Conservation (phyloP, 805 yeast species). For the Metschnikowia continentalis region DNA sequence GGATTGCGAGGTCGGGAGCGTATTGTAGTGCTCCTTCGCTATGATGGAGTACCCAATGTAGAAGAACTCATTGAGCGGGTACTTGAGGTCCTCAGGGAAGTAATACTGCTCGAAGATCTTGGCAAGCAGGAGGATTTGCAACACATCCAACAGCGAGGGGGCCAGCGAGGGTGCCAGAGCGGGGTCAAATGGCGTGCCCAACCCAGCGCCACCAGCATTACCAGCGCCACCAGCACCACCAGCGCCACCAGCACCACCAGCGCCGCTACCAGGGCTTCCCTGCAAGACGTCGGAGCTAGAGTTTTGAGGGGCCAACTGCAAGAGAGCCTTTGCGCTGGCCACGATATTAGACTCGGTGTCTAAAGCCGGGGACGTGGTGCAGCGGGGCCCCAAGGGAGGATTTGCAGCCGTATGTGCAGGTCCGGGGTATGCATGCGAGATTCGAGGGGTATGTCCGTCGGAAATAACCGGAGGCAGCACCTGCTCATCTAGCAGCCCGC, state of each 20-base stretch:
- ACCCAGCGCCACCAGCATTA: neutral
- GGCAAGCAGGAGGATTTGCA: slow-evolving; percentile 26
- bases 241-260: no score
- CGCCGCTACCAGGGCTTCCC: neutral
- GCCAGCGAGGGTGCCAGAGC: slow-evolving; percentile 67
- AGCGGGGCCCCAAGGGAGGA: neutral
- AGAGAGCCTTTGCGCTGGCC: slow-evolving; percentile 10
- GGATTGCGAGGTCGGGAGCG: slow-evolving; percentile 20
- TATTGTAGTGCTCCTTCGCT: slow-evolving; percentile 11
- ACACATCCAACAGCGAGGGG: slow-evolving; percentile 60
- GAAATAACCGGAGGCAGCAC: neutral
- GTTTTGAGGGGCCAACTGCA: slow-evolving; percentile 10
- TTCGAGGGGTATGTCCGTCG: neutral
- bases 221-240: no score
- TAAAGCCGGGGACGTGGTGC: neutral
- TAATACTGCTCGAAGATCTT: slow-evolving; percentile 20
- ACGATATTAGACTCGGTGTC: slow-evolving; percentile 5
- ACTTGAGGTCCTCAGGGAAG: slow-evolving; percentile 7
- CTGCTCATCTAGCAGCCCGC: neutral
- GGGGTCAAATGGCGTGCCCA: slow-evolving; percentile 67
- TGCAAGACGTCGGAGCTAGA: neutral
- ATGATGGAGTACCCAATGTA: slow-evolving; percentile 30
- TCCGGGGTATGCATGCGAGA: neutral
- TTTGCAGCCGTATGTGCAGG: neutral
- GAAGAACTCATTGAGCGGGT: slow-evolving; percentile 24